A percentile compares a stretch with the other conserved stretches of the same genome.
Conservation (phyloP, 2,329 filamentous ascomycete genomes). For the Stachybotrys elegans region DNA sequence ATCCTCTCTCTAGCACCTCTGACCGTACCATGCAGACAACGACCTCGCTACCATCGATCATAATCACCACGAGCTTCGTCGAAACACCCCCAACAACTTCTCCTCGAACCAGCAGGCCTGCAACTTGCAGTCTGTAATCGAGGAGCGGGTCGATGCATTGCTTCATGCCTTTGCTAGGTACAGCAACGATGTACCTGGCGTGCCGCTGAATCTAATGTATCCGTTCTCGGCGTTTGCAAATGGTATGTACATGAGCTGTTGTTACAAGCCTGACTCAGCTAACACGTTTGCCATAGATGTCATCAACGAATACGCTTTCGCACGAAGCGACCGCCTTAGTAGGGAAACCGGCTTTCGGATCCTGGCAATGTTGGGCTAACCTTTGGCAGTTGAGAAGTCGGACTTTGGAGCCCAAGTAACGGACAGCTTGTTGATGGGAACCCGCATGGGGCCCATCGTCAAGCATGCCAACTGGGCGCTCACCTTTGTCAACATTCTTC, state of each 20-base stretch:
- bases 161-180: conserved; percentile 23
- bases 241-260: conserved; percentile 16
- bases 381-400: conserved; percentile 21
- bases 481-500: conserved; percentile 27
- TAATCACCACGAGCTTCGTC: conserved; percentile 26
- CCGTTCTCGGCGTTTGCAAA: conserved; percentile 33
- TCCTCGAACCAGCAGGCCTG: conserved; percentile 31
- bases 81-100: conserved; percentile 29
- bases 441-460: conserved; percentile 29
- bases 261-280: too few relatives aligned
- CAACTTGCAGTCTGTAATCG: conserved; percentile 31
- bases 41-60: conserved; percentile 29
- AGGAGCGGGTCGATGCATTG: conserved; percentile 28
- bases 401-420: conserved; percentile 30
- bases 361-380: conserved; percentile 2
- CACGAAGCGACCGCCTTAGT: conserved; percentile 26
- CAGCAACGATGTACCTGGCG: conserved; percentile 16
- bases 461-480: conserved; percentile 31
- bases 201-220: conserved; percentile 29
- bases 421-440: conserved; percentile 29
- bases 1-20: not conserved
- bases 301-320: conserved; percentile 35
- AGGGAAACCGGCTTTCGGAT: conserved; percentile 2
- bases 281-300: conserved; percentile 28
- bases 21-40: conserved; percentile 18